These are phyloP conservation scores for Eutypa lata DNA, from an alignment of 2,329 filamentous ascomycete genomes.

Conservation along the genomic window DNA sequence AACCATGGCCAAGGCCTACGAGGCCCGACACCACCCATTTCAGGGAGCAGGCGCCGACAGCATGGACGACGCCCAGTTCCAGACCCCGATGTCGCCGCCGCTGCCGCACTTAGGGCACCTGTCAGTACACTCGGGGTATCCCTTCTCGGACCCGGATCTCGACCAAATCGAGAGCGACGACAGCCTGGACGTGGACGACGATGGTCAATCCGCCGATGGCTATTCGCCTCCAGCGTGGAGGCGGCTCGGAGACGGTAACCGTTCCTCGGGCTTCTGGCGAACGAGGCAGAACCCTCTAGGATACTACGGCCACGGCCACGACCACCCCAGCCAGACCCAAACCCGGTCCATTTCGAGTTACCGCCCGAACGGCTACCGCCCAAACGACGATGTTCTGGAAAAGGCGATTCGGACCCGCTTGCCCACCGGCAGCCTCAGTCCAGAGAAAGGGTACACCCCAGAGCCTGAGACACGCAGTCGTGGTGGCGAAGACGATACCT, in stretches of 20 bases:
- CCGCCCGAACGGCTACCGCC: slow-evolving; percentile 26
- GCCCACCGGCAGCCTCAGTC: slow-evolving; percentile 54
- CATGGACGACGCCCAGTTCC: slow-evolving; percentile 50
- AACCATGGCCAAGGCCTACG: slow-evolving; percentile 7
- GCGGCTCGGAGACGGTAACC: slow-evolving; percentile 57
- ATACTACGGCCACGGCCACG: slow-evolving; percentile 29
- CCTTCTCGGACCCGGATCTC: slow-evolving; percentile 33
- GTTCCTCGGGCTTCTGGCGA: slow-evolving; percentile 60
- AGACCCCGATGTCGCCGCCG: slow-evolving; percentile 39
- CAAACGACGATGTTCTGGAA: slow-evolving; percentile 42
- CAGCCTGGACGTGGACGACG: slow-evolving; percentile 36
- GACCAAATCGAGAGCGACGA: slow-evolving; percentile 38
- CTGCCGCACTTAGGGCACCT: slow-evolving; percentile 37
- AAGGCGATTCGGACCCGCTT: slow-evolving; percentile 53
- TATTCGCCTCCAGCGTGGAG: slow-evolving; percentile 61
- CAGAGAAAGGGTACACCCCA: slow-evolving; percentile 51
- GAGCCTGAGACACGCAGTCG: slow-evolving; percentile 32
- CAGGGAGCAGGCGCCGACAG: slow-evolving; percentile 40
- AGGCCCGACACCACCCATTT: background rate
- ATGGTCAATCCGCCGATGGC: slow-evolving; percentile 47
- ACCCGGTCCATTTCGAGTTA: slow-evolving; percentile 5
- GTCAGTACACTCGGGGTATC: slow-evolving; percentile 40
- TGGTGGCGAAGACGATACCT: slow-evolving; percentile 32
- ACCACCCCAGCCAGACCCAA: slow-evolving; percentile 23
- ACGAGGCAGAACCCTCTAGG: slow-evolving; percentile 52